Evolutionary conservation across 805 yeast genomes (phyloP).

Genomic region (Ogataea allantospora): DNA sequence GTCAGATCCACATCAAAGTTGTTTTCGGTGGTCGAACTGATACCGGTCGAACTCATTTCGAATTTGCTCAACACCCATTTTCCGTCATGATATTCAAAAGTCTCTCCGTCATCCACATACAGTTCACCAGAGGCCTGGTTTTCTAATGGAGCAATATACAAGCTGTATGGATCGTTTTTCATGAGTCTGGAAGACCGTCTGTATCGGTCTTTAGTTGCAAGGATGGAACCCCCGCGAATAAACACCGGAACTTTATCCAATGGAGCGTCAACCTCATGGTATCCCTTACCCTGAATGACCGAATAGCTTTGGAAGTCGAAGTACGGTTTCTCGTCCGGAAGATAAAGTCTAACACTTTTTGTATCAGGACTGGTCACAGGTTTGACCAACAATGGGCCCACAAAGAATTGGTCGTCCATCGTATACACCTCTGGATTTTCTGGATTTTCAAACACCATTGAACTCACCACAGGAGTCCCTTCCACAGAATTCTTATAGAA

Average conservation of each 20-base stretch:
- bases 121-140: slow-evolving; percentile 51
- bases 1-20: slow-evolving; percentile 33
- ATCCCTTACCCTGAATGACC: slow-evolving; percentile 38
- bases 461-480: slow-evolving; percentile 72
- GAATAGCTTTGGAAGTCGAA: slow-evolving; percentile 49
- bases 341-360: slow-evolving; percentile 38
- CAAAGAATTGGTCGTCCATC: slow-evolving; percentile 79
- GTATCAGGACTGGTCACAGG: slow-evolving; percentile 69
- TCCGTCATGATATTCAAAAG: slow-evolving; percentile 55
- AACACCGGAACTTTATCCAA: slow-evolving; percentile 68
- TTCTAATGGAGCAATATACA: slow-evolving; percentile 57
- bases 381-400: slow-evolving; percentile 71
- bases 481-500: slow-evolving; percentile 60
- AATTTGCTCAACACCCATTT: slow-evolving; percentile 48
- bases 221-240: slow-evolving; percentile 75
- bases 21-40: slow-evolving; percentile 31
- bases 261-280: slow-evolving; percentile 40
- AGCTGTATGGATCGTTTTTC: slow-evolving; percentile 77
- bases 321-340: slow-evolving; percentile 57
- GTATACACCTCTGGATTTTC: slow-evolving; percentile 45
- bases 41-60: slow-evolving; percentile 32
- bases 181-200: slow-evolving; percentile 78
- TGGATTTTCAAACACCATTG: slow-evolving; percentile 60
- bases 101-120: slow-evolving; percentile 84
- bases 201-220: slow-evolving; percentile 65